Evolutionary conservation across 2,329 filamentous ascomycete genomes (phyloP).

Genomic region (Beauveria bassiana): DNA sequence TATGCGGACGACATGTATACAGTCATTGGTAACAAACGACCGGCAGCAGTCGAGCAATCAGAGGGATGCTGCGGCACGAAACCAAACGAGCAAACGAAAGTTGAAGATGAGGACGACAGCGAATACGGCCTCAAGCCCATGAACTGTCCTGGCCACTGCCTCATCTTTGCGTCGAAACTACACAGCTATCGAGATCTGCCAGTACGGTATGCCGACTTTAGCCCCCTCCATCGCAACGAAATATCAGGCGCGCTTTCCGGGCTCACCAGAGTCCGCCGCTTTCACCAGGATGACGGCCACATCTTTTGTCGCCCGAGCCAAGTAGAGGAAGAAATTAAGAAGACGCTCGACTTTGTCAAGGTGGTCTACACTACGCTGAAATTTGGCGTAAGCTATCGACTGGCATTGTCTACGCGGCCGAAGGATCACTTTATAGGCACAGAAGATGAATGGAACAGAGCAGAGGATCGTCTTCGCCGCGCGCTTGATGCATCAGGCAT

Average conservation of each 20-base stretch:
- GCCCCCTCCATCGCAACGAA: constrained; percentile 80
- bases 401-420: constrained; percentile 73
- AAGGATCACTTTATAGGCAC: constrained; percentile 70
- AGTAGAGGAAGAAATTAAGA: constrained; percentile 65
- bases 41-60: not conserved
- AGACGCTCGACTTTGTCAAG: constrained; percentile 66
- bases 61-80: constrained; percentile 5
- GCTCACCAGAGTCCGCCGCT: constrained; percentile 74
- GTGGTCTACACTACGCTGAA: constrained; percentile 63
- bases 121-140: constrained; percentile 85
- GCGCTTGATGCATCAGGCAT: constrained; percentile 58
- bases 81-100: constrained; percentile 12
- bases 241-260: constrained; percentile 74
- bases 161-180: constrained; percentile 68
- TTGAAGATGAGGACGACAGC: constrained; percentile 51
- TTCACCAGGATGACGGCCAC: constrained; percentile 87
- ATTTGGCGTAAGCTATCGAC: constrained; percentile 59
- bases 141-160: constrained; percentile 86
- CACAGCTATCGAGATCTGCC: constrained; percentile 76
- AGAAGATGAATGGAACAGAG: constrained; percentile 51
- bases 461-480: constrained; percentile 31
- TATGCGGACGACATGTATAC: constrained; percentile 91
- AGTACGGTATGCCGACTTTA: constrained; percentile 80
- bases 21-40: constrained; percentile 48
- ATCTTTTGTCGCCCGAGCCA: constrained; percentile 79